Percentiles rank a stretch among this genome's conserved stretches.
These are phyloP conservation scores for Citrus reticulata DNA, from an alignment of 345 rosid species.

Conservation along the genomic window DNA sequence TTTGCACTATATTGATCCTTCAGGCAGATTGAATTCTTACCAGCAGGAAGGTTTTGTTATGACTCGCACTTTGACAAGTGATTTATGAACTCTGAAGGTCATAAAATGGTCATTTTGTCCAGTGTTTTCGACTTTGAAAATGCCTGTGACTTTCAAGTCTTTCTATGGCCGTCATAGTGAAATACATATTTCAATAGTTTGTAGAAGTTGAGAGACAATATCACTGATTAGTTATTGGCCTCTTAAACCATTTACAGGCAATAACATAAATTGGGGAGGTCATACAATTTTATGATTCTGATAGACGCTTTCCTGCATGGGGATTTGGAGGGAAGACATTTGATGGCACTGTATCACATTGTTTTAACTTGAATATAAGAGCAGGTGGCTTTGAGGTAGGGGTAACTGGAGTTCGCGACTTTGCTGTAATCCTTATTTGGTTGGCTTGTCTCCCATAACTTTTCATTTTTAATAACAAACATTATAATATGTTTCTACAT, in stretches of 20 bases:
- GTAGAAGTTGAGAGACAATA: background rate
- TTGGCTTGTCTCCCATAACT: background rate
- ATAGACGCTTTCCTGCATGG: slow-evolving; percentile 77
- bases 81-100: background rate
- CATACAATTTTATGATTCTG: slow-evolving; percentile 45
- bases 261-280: too few relatives aligned
- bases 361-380: slow-evolving; percentile 72
- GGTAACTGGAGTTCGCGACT: background rate
- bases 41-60: slow-evolving; percentile 42
- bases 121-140: background rate
- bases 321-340: slow-evolving; percentile 81
- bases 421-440: background rate
- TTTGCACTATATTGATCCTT: slow-evolving; percentile 80
- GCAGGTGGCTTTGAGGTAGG: slow-evolving; percentile 57
- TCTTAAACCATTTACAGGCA: slow-evolving; percentile 2
- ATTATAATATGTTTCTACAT: background rate
- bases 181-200: too few relatives aligned
- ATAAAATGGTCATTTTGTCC: background rate
- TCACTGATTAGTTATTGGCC: too few relatives aligned
- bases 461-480: background rate
- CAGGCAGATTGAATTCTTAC: slow-evolving; percentile 73
- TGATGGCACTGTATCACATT: slow-evolving; percentile 60
- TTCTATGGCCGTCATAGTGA: background rate
- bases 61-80: background rate
- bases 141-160: background rate